Base-by-base conservation (phyloP, 371 early-diverging fungal species). In the Rhizomucor miehei region DNA sequence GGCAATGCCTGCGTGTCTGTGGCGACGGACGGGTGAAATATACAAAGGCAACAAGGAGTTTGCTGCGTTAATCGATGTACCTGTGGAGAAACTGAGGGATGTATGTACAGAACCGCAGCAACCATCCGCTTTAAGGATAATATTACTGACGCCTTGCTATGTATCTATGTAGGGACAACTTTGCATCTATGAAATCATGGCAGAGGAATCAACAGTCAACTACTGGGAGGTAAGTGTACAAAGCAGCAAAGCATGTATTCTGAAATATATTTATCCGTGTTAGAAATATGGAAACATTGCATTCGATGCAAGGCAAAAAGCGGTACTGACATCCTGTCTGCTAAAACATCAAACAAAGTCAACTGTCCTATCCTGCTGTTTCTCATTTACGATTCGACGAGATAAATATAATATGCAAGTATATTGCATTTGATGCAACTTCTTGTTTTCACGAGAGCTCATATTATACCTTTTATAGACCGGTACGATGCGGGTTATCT, bases 21-120 rank as follows among this genome's bases (percentile, higher is more conserved):
- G 96, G 97, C 82, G 97, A 11, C 81, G 97, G 25, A 94, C 96
- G 0, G 97, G 97, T 37, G 96, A 97, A 65, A 95, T 97, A 29
- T 94, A 90, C 75, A 94, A 93, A 61, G 90, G 92, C 11, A 97
- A 97, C 76, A 87, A 89, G 60, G 94, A 93, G 71, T 97, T 97
- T 82, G 94, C 95, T 3, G 75, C 87, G 0, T 71, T 97, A 35
- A 89, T 95, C 12, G 89, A 89, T 44, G 82, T 92, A 4, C 88
- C 92, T 5, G 71, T 90, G 23, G 89, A 91, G n/a, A 75, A 81
- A 65, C 72, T 93, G 17, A 77, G 84, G 44, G 92, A 92, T 49
- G 87, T 82, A 65, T 64, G 66, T 52, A 6, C n/a, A n/a, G n/a
- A 25, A 45, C 23, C 0, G 44, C n/a, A 21, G 29, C 29, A 39